Percentiles rank a stretch among this genome's conserved stretches.
phyloP scores from a whole-genome alignment of 106 monocot genomes.

The Ottelia alismoides region DNA sequence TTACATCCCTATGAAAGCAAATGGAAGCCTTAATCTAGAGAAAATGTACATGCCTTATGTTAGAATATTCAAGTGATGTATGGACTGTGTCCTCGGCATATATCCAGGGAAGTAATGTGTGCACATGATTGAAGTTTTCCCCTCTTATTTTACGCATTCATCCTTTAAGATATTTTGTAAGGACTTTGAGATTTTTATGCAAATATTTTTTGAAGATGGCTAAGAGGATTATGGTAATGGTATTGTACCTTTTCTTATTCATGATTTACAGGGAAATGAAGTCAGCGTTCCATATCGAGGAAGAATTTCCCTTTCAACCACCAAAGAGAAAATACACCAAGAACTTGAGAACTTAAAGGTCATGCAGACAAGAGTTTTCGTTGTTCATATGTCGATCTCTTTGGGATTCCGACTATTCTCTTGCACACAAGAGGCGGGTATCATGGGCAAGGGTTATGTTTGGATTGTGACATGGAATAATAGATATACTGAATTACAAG shows the following conservation, averaged over 20 bases:
- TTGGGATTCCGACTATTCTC: constrained; percentile 2
- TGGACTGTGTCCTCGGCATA: too few species aligned
- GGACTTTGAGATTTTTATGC: too few species aligned
- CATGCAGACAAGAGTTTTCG: constrained; percentile 42
- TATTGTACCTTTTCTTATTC: constrained; percentile 35
- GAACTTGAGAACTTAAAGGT: constrained; percentile 26
- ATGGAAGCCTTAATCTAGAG: too few species aligned
- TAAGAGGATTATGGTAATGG: constrained; percentile 29
- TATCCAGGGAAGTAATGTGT: too few species aligned
- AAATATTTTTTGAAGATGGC: too few species aligned
- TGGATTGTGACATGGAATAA: constrained; percentile 43
- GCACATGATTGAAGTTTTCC: too few species aligned
- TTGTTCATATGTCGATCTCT: constrained; percentile 37
- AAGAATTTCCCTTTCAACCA: constrained; percentile 25
- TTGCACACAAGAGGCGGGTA: constrained; percentile 11
- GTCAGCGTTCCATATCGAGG: constrained; percentile 28
- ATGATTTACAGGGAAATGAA: constrained; percentile 26
- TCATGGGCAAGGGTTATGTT: constrained; percentile 36
- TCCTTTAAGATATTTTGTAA: too few species aligned
- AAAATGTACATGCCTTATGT: too few species aligned
- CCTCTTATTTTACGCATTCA: too few species aligned
- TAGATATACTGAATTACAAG: constrained; percentile 13
- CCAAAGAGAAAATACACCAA: constrained; percentile 11
- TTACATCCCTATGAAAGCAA: too few species aligned
- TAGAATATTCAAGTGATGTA: too few species aligned